These are phyloP conservation scores for Cryoendolithus antarcticus DNA, from an alignment of 2,329 filamentous ascomycete genomes.

Conservation along the genomic window DNA sequence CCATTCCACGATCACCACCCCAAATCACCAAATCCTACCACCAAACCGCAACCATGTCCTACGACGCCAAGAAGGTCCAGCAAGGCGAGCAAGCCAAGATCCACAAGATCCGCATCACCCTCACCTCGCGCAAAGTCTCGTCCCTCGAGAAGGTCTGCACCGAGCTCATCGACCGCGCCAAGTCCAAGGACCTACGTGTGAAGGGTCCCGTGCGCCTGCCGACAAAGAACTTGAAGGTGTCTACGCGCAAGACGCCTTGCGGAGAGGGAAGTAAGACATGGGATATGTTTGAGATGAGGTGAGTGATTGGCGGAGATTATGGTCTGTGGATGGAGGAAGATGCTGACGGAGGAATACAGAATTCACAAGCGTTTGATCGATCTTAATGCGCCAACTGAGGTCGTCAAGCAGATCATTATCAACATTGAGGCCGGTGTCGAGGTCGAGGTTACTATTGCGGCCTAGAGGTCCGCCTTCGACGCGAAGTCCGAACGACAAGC, in stretches of 20 bases:
- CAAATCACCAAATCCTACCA: not conserved
- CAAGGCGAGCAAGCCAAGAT: slow-evolving; percentile 85
- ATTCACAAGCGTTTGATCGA: slow-evolving; percentile 26
- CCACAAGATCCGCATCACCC: slow-evolving; percentile 97
- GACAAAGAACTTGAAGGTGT: slow-evolving; percentile 93
- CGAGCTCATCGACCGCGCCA: slow-evolving; percentile 96
- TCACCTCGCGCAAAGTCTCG: slow-evolving; percentile 87
- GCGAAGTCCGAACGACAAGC: too few relatives aligned
- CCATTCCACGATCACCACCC: not conserved
- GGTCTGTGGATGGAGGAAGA: too few relatives aligned
- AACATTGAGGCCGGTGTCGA: slow-evolving; percentile 91
- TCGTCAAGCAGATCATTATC: slow-evolving; percentile 93
- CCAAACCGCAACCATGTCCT: slow-evolving; percentile 56
- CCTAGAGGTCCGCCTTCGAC: slow-evolving; percentile 35
- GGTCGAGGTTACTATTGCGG: slow-evolving; percentile 85
- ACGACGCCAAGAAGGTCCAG: slow-evolving; percentile 82
- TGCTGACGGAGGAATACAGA: slow-evolving; percentile 7
- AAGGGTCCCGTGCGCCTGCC: slow-evolving; percentile 97
- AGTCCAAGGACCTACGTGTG: slow-evolving; percentile 95
- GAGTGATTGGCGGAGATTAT: slow-evolving; percentile 21
- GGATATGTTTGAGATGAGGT: slow-evolving; percentile 96
- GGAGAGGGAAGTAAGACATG: slow-evolving; percentile 99
- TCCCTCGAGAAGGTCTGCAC: slow-evolving; percentile 96
- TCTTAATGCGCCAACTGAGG: slow-evolving; percentile 93
- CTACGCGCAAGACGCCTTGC: slow-evolving; percentile 97